Evolutionary conservation across 192 early-diverging fungal genomes (phyloP), one percentile per base, ranked within the genome.

Genomic region (Phlyctochytrium arcticum): DNA sequence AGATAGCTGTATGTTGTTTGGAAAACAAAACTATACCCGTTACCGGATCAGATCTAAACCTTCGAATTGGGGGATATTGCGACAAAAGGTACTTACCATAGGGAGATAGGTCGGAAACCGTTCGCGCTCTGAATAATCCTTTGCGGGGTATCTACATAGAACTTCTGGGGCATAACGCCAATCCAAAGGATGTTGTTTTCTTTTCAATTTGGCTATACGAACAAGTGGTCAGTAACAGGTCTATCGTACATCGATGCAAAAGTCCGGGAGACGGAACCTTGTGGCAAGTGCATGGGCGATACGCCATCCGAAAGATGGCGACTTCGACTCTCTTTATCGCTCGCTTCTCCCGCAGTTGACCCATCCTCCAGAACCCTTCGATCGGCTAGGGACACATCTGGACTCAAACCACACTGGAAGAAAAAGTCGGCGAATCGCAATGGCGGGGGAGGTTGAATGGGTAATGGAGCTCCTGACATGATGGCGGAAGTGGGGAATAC

Each of bases 11-110:
- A 83, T 30, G 47, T 81, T 71, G 50, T 81, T 75, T 23, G 81
- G 81, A 69, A 80, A 83, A 55, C 75, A 78, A 57, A 83, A 80
- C 81, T 83, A 53, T 27, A 44, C 42, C 15, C 26, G 26, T 12
- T 15, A 26, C 15, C 50, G 26, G 50, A 15, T 53, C n/a, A 21
- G 10, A 9, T 6, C 17, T 4, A 1, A 49, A 55, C 47, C 9
- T 53, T 19, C 24, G 8, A 15, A 36, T 15, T 7, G 44, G 2
- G 6, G 7, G 8, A 37, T 4, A n/a, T 21, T 1, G 17, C 24
- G 15, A 5, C n/a, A n/a, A n/a, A n/a, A 6, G 37, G 36, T 5
- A 19, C 47, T 64, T 55, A 80, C 81, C 75, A 83, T 73, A 27
- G 73, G 46, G 4, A 75, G 31, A 44, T 65, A 70, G 5, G 72